Base-by-base conservation (phyloP, 179 eudicot genomes). In the Actinidia polygama region DNA sequence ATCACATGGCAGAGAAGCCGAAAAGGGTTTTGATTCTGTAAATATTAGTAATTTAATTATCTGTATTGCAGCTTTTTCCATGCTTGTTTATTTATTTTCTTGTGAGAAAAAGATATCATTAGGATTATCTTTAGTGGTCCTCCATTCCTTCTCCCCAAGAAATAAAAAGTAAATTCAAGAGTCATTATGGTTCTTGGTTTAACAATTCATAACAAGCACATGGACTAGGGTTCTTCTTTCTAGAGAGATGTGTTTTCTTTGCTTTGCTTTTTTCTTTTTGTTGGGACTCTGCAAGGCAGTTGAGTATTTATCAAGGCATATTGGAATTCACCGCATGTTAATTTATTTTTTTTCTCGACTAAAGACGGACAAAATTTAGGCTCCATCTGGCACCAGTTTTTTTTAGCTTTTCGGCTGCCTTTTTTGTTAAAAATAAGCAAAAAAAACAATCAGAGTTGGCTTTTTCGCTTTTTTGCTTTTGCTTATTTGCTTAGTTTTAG, bases 61-160 rank as follows among this genome's bases (percentile, higher is more conserved):
- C 75, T 44, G 54, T 21, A 71, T n/a, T n/a, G 54, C 26, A 71
- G 75, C 54, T 46, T 71, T 71, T 71, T 71, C 46, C 75, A 47
- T 44, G 23, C 75, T 47, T 44, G 23, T 46, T 44, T 50, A 70
- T 70, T 70, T 67, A 8, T 70, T 46, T 44, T 70, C 10, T 71
- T 44, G 23, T 1, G 1, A 8, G 10, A 61, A 63, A 62, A 71
- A 12, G 9, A 4, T 7, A 46, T 3, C 10, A 7, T 46, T 19
- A 18, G 5, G 16, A n/a, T 46, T 72, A n/a, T 10, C 75, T 47
- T 19, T 47, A 19, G 57, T 72, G 54, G 75, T 72, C 75, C 54
- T 63, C 68, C 47, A 9, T 50, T n/a, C 57, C 24, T n/a, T 46
- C 55, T 47, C 57, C 19, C 36, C 54, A 19, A 19, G 10, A 40